These are phyloP conservation scores for Curvularia verruculosa DNA, from an alignment of 2,329 filamentous ascomycete genomes.

Conservation along the genomic window DNA sequence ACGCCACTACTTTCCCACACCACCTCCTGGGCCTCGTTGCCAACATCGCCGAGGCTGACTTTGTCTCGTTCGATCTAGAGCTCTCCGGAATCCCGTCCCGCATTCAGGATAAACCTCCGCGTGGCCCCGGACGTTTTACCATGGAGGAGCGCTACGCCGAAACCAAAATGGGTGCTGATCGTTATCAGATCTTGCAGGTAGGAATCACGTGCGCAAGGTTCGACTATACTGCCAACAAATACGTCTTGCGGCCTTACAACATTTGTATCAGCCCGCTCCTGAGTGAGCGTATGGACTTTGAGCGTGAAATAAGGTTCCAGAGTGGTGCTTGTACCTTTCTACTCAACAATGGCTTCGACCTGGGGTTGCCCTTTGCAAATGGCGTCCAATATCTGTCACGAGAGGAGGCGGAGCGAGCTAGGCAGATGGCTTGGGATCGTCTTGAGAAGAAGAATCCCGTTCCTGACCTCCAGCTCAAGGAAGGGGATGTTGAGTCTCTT, in stretches of 20 bases:
- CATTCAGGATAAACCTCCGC: conserved; percentile 47
- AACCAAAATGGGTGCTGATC: conserved; percentile 64
- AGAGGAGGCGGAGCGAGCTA: conserved; percentile 60
- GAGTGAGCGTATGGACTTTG: conserved; percentile 60
- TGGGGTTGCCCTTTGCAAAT: conserved; percentile 60
- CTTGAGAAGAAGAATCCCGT: conserved; percentile 46
- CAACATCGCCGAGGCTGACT: conserved; percentile 64
- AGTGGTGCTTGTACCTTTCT: conserved; percentile 68
- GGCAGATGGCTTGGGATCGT: conserved; percentile 53
- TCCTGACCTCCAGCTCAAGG: conserved; percentile 57
- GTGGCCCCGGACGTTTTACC: conserved; percentile 51
- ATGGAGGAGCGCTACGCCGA: conserved; percentile 68
- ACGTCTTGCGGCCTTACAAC: conserved; percentile 68
- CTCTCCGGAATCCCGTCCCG: conserved; percentile 65
- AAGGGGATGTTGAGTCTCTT: conserved; percentile 59
- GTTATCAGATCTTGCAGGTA: conserved; percentile 68
- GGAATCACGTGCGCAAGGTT: conserved; percentile 70
- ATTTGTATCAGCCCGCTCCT: conserved; percentile 65
- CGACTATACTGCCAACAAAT: conserved; percentile 55
- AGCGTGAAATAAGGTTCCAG: conserved; percentile 65
- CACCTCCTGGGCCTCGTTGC: conserved; percentile 63
- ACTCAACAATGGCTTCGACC: conserved; percentile 62
- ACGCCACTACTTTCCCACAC: conserved; percentile 56
- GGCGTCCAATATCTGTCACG: conserved; percentile 69
- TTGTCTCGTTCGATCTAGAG: conserved; percentile 70